Evolutionary conservation across 164 flowering plant species (phyloP), one percentile per base, ranked within the genome.

Genomic region (Vitis labrusca): DNA sequence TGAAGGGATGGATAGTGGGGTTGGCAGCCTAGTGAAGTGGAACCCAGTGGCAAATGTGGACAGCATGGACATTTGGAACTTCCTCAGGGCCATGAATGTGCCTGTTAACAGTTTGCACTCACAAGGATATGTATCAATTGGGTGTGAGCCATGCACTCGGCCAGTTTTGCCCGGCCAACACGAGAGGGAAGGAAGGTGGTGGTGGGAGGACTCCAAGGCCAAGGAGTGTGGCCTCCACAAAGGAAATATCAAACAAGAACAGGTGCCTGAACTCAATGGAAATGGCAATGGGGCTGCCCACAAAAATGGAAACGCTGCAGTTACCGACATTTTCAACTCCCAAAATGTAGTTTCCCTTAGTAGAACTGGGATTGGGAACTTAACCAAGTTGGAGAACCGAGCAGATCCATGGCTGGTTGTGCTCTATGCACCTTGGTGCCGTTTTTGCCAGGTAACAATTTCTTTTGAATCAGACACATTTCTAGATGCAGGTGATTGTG

Each of bases 121-220:
- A 10, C 79, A 88, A 70, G 97, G 97, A 1, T 92, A 86, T 63
- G 71, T 92, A 12, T 92, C 97, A 1, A 89, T 92, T 59, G 97
- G 97, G 29, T 92, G 97, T 50, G 95, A 90, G 65, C 97, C 97
- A 0, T 92, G 97, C 89, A 90, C 97, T 0, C 80, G 95, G 77
- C 79, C 97, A 0, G 95, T 90, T 8, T 71, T 90, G 16, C 97
- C 97, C 0, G 93, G 97, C 56, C 97, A 92, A 71, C 97, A 90
- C 50, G 97, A 92, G 81, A 82, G 97, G 58, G 97, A 92, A 64
- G 97, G 97, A 72, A 83, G 97, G 66, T 92, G 97, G 97, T 92
- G 97, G 97, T 92, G 97, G 97, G 97, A 92, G 74, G 95, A 92
- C 71, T 87, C 95, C 5, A 85, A 81, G 77, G 95, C 97, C 13